A percentile compares a stretch with the other conserved stretches of the same genome.
Conservation (phyloP, 2,329 filamentous ascomycete species). For the Atkinsonella hypoxylon region DNA sequence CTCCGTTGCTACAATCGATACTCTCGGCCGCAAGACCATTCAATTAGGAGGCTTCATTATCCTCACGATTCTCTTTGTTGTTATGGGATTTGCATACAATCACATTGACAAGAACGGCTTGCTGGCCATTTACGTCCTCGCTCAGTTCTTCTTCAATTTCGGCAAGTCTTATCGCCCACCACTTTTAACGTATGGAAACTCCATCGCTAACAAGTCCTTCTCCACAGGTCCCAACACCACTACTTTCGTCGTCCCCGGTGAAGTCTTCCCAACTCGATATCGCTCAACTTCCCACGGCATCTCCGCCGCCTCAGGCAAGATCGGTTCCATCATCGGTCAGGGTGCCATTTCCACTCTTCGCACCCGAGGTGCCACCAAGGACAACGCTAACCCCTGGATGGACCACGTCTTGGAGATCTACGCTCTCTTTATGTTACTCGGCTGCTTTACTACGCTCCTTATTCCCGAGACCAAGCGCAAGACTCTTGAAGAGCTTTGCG, state of each 20-base stretch:
- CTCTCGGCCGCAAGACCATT: slow-evolving; percentile 64
- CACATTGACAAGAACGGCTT: slow-evolving; percentile 39
- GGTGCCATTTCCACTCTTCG: slow-evolving; percentile 44
- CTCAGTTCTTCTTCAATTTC: slow-evolving; percentile 50
- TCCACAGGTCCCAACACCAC: slow-evolving; percentile 37
- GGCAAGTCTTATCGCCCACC: slow-evolving; percentile 14
- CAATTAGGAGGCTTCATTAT: slow-evolving; percentile 53
- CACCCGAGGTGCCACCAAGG: slow-evolving; percentile 28
- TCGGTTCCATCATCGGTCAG: slow-evolving; percentile 45
- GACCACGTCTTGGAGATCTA: slow-evolving; percentile 67
- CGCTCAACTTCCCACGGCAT: slow-evolving; percentile 46
- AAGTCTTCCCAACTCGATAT: slow-evolving; percentile 45
- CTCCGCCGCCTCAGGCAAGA: slow-evolving; percentile 42
- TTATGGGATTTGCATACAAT: slow-evolving; percentile 52
- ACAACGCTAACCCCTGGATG: slow-evolving; percentile 48
- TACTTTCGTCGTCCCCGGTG: slow-evolving; percentile 44
- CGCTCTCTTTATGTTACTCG: slow-evolving; percentile 66
- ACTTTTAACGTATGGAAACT: neutral
- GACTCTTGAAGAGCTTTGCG: slow-evolving; percentile 53
- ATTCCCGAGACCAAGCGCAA: slow-evolving; percentile 66
- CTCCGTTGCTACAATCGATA: slow-evolving; percentile 62
- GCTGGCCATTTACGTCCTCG: slow-evolving; percentile 41
- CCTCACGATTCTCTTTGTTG: slow-evolving; percentile 46
- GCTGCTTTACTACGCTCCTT: slow-evolving; percentile 54
- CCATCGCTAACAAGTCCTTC: neutral